Evolutionary conservation across 2,329 filamentous ascomycete genomes (phyloP).

Genomic region (Scopulariopsis brevicaulis): DNA sequence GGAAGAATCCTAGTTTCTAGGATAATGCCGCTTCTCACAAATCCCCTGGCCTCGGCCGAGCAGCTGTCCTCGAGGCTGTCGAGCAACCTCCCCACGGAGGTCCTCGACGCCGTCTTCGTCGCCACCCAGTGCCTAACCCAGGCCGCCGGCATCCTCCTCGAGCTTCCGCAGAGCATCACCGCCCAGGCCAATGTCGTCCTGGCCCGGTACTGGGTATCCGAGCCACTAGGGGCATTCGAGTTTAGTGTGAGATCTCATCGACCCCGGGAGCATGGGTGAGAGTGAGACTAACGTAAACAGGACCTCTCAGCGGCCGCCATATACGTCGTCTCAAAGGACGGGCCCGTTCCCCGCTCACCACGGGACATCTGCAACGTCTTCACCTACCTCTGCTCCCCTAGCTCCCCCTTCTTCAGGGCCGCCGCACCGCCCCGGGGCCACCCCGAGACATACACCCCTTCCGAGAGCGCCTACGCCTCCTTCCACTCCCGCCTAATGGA

Average conservation of each 20-base stretch:
- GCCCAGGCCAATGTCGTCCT: constrained; percentile 77
- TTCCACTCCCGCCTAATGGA: constrained; percentile 54
- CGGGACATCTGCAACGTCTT: constrained; percentile 80
- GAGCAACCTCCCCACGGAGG: constrained; percentile 50
- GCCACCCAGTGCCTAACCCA: constrained; percentile 65
- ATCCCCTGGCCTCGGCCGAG: constrained; percentile 60
- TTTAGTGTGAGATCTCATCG: constrained; percentile 32
- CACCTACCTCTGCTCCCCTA: constrained; percentile 60
- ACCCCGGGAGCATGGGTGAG: background rate
- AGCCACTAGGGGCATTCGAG: constrained; percentile 43
- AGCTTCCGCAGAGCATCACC: constrained; percentile 75
- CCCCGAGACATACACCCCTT: constrained; percentile 53
- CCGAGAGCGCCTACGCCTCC: constrained; percentile 59
- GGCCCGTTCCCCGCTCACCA: constrained; percentile 62
- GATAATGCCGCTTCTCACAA: constrained; percentile 34
- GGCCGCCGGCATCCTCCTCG: constrained; percentile 67
- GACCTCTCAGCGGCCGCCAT: constrained; percentile 72
- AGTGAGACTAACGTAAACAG: constrained; percentile 25
- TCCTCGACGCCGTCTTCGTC: constrained; percentile 63
- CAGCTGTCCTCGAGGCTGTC: constrained; percentile 52
- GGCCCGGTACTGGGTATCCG: constrained; percentile 65
- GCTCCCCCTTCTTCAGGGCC: constrained; percentile 41
- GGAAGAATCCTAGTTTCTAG: background rate
- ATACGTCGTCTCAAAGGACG: constrained; percentile 75
- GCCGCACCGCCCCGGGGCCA: constrained; percentile 20